Evolutionary conservation across 2,329 filamentous ascomycete species (phyloP).

Genomic region (Clarireedia hainanense): DNA sequence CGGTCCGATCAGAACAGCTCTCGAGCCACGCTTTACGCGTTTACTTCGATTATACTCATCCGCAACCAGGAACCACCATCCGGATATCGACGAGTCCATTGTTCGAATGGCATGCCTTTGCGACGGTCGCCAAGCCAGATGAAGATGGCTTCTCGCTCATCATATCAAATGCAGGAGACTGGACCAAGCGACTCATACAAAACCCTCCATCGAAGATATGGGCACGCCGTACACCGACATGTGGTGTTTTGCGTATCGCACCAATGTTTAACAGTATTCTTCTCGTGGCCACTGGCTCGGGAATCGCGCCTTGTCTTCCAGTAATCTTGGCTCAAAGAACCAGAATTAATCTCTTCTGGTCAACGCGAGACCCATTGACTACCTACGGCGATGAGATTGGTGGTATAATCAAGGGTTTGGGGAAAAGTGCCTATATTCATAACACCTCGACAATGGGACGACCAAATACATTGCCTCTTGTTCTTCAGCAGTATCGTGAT

Average conservation of each 20-base stretch:
- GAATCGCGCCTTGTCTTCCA: constrained; percentile 58
- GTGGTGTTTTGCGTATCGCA: constrained; percentile 60
- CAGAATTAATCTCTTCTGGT: constrained; percentile 30
- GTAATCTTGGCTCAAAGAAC: constrained; percentile 20
- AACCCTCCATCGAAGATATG: constrained; percentile 55
- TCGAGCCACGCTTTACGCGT: constrained; percentile 67
- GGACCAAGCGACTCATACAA: constrained; percentile 58
- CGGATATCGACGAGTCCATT: constrained; percentile 57
- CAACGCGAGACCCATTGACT: constrained; percentile 28
- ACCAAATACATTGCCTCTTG: constrained; percentile 29
- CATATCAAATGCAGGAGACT: constrained; percentile 68
- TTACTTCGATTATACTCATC: constrained; percentile 56
- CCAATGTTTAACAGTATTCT: constrained; percentile 58
- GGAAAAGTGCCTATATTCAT: constrained; percentile 29
- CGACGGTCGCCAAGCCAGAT: constrained; percentile 56
- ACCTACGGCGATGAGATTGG: constrained; percentile 31
- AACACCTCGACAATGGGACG: constrained; percentile 31
- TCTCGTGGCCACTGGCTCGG: constrained; percentile 64
- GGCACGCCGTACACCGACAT: constrained; percentile 59
- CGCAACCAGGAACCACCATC: constrained; percentile 47
- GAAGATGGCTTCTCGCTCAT: constrained; percentile 54
- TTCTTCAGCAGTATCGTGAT: constrained; percentile 25
- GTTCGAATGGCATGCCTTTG: constrained; percentile 69
- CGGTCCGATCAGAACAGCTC: constrained; percentile 57
- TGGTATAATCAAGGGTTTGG: constrained; percentile 25